Evolutionary conservation across 345 rosid species (phyloP), one percentile per base, ranked within the genome.

Genomic region (Eucalyptus paniculata): DNA sequence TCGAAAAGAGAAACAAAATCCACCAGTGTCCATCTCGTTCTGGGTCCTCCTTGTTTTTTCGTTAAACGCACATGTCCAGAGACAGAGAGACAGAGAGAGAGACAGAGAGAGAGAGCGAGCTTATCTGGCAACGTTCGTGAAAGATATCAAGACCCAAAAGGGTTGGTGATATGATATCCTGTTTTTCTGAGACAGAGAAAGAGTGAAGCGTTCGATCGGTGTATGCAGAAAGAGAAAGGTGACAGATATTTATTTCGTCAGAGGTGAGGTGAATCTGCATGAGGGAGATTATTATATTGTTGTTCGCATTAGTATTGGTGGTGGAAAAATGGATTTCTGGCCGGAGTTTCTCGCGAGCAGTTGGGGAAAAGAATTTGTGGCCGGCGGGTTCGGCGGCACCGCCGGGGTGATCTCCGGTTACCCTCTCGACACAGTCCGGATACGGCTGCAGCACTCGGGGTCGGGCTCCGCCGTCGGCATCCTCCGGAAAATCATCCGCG

Each of bases 341-440:
- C 99, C 98, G 18, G 97, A 97, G 92, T 98, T 96, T 93, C 93
- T 98, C 87, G 98, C 99, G 26, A 94, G 87, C 89, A 96, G 96
- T 88, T 96, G 96, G 96, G 99, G 98, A 5, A 93, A 89, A 89
- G 99, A 98, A 88, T 96, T 96, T 92, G 97, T 97, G 72, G 99
- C 97, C 18, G 99, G 99, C 51, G 99, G 99, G 9, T 94, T 95
- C 87, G 99, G 99, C 42, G 99, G 99, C 90, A 92, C 94, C 30
- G 99, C 99, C n/a, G 99, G 99, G 5, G 94, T 98, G 17, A 50
- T 98, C 90, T 93, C 99, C 9, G 99, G 99, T 1, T 98, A 97
- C 89, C 99, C 99, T 1, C 96, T 98, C 47, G 99, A 98, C 89
- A 96, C 99, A 9, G 91, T 96, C 19, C 93, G 99, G 42, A 94